phyloP scores from a whole-genome alignment of 441 rosid species.

The Dalechampia spathulata region DNA sequence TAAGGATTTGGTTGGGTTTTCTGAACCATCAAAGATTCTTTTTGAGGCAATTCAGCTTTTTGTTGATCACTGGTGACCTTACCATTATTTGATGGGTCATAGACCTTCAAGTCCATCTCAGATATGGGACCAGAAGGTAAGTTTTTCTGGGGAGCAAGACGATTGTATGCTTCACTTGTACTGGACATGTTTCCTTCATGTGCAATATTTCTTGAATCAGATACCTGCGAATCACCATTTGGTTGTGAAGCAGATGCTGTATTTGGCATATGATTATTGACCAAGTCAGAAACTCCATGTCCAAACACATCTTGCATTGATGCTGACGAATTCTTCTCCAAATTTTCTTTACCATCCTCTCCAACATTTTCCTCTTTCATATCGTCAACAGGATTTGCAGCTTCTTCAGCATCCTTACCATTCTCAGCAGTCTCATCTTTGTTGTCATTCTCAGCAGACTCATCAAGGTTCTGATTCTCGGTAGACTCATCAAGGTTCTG shows the following conservation, averaged over 20 bases:
- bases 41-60: conserved; percentile 34
- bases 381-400: conserved; percentile 35
- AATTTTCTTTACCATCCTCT: conserved; percentile 32
- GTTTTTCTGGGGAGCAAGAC: conserved; percentile 44
- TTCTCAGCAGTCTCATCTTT: background rate
- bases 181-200: conserved; percentile 48
- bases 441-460: conserved; percentile 3
- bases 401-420: conserved; percentile 14
- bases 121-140: conserved; percentile 43
- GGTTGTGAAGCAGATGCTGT: conserved; percentile 56
- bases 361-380: conserved; percentile 38
- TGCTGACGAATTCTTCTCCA: conserved; percentile 31
- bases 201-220: conserved; percentile 40
- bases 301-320: conserved; percentile 34
- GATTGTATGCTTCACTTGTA: conserved; percentile 34
- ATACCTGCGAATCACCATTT: conserved; percentile 38
- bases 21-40: conserved; percentile 39
- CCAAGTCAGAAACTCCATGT: conserved; percentile 33
- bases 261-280: conserved; percentile 35
- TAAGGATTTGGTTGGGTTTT: conserved; percentile 69
- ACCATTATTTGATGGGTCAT: conserved; percentile 49
- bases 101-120: conserved; percentile 46
- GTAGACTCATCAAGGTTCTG: conserved; percentile 23
- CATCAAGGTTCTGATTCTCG: background rate
- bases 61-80: conserved; percentile 41